Base-by-base conservation (phyloP, 2,329 filamentous ascomycete species). In the Claviceps pazoutovae region DNA sequence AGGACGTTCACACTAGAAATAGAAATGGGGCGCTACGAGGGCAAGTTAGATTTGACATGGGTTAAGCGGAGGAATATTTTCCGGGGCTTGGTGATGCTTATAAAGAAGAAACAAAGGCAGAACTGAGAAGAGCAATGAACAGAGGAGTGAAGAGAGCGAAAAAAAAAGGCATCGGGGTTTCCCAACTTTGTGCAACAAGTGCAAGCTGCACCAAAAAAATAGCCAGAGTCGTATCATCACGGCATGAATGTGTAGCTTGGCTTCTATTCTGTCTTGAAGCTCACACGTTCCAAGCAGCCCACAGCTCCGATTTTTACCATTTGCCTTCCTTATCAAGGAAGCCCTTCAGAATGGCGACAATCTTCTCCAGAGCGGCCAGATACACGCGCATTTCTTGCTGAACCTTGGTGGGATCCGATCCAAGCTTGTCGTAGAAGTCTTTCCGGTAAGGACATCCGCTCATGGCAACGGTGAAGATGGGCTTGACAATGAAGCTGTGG, bases 381-480 rank as follows among this genome's bases (percentile, higher is more conserved):
- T 91, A 96, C 56, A 73, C 71, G 59, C 75, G 71, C 61, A 96
- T 68, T 63, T 86, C 80, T 51, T 69, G 64, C 46, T 74, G 61
- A 48, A 93, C 83, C 68, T 83, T 79, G 34, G 65, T 70, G 41
- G 77, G 68, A 63, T 87, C 79, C 19, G 74, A 72, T 39, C 86
- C 89, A 44, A 98, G 75, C 79, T 96, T 95, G 58, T 71, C 71
- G 67, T 96, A 97, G 66, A 98, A 97, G 69, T 91, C 87, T 67
- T 87, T 88, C 60, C 91, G 82, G 76, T 96, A 95, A 1, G 93
- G 93, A 59, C 86, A 91, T 17, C 89, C 90, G 60, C 80, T 80
- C 89, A 98, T 95, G 66, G 91, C 91, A 56, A 89, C 85, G 61
- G 78, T 86, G 78, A 97, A 97, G 65, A 96, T 77, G 55, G 88